Evolutionary conservation across 1,284 basidiomycete genomes (phyloP).

Genomic region (Marasmius tenuissimus): DNA sequence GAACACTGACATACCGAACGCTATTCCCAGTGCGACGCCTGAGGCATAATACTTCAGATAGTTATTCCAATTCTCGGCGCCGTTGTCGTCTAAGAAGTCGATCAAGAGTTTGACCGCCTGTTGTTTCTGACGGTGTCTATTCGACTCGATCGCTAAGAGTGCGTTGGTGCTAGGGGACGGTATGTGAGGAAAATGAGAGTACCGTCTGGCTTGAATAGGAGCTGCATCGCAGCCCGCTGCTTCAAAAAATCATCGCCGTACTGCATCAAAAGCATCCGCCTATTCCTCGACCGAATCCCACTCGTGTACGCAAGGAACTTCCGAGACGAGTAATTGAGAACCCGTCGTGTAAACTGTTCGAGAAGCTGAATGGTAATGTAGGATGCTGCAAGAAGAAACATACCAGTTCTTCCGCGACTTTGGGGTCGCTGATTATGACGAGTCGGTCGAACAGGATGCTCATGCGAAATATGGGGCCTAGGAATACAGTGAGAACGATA

Average conservation of each 20-base stretch:
- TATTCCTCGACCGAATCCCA: not conserved
- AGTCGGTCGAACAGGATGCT: not conserved
- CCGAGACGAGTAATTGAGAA: not conserved
- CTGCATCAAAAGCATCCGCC: not conserved
- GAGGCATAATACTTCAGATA: not conserved
- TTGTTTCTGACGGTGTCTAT: not conserved
- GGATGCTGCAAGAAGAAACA: not conserved
- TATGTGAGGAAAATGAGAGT: not conserved
- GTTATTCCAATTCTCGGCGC: not conserved
- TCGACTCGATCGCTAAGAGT: not conserved
- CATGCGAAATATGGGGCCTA: not conserved
- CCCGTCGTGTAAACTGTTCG: not conserved
- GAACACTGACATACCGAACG: not conserved
- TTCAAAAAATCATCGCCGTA: not conserved
- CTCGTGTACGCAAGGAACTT: not conserved
- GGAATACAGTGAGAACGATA: not conserved
- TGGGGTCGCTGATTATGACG: not conserved
- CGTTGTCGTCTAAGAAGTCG: not conserved
- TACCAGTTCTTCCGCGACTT: not conserved
- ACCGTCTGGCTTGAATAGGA: not conserved
- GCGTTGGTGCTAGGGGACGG: not conserved
- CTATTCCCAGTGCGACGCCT: not conserved
- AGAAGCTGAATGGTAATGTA: not conserved
- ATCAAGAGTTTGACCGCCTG: not conserved
- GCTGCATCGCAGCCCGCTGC: not conserved